Evolutionary conservation across 495 filamentous ascomycete species (phyloP).

Genomic region (Tuber calosporum): DNA sequence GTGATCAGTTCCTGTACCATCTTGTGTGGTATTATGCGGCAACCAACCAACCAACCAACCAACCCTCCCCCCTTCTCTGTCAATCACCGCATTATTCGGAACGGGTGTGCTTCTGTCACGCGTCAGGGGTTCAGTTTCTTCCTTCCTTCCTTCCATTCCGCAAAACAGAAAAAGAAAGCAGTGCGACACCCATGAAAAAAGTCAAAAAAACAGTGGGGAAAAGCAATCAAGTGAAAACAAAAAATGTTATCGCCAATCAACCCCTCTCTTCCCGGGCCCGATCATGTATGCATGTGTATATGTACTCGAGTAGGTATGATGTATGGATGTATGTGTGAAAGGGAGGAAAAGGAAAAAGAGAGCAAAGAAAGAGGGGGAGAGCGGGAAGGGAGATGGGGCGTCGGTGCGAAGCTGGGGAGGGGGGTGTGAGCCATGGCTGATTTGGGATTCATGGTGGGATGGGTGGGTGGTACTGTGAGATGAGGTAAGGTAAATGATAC

Average conservation of each 20-base stretch:
- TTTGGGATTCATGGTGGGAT: background rate
- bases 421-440: background rate
- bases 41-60: background rate
- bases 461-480: background rate
- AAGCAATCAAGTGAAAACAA: background rate
- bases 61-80: background rate
- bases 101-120: slow-evolving; percentile 46
- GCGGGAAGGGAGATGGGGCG: slow-evolving; percentile 2
- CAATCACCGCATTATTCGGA: slow-evolving; percentile 36
- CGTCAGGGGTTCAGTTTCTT: background rate
- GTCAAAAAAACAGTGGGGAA: background rate
- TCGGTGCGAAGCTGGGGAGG: slow-evolving; percentile 1
- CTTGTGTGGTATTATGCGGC: background rate
- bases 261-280: background rate
- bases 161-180: background rate
- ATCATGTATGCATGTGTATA: background rate
- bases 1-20: slow-evolving; percentile 2
- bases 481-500: slow-evolving; percentile 4
- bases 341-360: background rate
- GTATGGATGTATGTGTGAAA: background rate
- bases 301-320: too few relatives aligned
- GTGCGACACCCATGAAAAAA: background rate
- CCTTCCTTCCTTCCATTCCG: slow-evolving; percentile 5
- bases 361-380: background rate
- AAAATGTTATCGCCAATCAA: background rate